Percentiles rank a stretch among this genome's conserved stretches.
Evolutionary conservation across 306 rosid species (phyloP).

Genomic region (Astragalus glycyphyllos): DNA sequence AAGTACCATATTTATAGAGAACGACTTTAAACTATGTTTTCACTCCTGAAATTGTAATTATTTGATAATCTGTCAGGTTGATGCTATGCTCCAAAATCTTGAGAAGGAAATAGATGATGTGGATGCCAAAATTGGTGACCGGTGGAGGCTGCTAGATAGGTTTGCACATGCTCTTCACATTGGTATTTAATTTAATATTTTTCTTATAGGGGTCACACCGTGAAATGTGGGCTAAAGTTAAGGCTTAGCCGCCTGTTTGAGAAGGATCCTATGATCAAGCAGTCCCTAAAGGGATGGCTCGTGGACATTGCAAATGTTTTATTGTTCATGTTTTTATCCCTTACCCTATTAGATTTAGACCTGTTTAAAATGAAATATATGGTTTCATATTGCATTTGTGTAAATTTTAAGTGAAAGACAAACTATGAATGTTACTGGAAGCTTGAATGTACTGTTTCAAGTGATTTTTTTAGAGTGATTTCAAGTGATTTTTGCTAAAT

Average conservation of each 20-base stretch:
- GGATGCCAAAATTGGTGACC: slow-evolving; percentile 91
- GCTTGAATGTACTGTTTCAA: slow-evolving; percentile 13
- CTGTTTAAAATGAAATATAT: slow-evolving; percentile 25
- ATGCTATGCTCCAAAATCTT: slow-evolving; percentile 90
- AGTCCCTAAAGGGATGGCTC: slow-evolving; percentile 30
- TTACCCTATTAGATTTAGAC: not conserved
- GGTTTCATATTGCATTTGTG: slow-evolving; percentile 11
- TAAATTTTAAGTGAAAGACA: slow-evolving; percentile 13
- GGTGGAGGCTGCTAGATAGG: slow-evolving; percentile 91
- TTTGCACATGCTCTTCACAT: slow-evolving; percentile 43
- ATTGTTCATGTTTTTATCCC: slow-evolving; percentile 6
- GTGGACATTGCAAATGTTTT: not conserved
- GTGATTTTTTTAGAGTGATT: not conserved
- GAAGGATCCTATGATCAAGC: slow-evolving; percentile 22
- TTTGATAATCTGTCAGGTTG: slow-evolving; percentile 67
- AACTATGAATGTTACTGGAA: slow-evolving; percentile 7
- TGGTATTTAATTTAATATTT: not conserved
- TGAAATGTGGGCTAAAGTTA: slow-evolving; percentile 17
- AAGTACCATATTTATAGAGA: slow-evolving; percentile 34
- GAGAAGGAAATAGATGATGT: slow-evolving; percentile 97
- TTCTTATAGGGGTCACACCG: not conserved
- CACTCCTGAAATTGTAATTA: slow-evolving; percentile 26
- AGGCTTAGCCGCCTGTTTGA: slow-evolving; percentile 4
- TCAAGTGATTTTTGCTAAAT: slow-evolving; percentile 1
- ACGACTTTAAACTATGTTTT: slow-evolving; percentile 13